Evolutionary conservation across 768 basidiomycete species (phyloP).

Genomic region (Boletus sp.): DNA sequence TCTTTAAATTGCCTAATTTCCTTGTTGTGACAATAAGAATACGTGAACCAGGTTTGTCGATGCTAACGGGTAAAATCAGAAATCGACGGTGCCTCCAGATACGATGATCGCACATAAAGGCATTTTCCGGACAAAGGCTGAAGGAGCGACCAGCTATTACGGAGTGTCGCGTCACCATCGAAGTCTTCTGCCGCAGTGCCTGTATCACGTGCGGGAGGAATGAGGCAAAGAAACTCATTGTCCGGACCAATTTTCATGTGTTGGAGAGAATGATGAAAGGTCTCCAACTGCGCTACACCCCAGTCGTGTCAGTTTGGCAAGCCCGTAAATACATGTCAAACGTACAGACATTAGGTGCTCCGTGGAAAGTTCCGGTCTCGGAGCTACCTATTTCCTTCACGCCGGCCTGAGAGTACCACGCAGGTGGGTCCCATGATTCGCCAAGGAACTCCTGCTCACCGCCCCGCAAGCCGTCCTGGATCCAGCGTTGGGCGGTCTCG

Average conservation of each 20-base stretch:
- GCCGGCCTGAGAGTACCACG: slow-evolving; percentile 36
- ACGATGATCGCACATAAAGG: slow-evolving; percentile 68
- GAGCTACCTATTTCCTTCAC: slow-evolving; percentile 62
- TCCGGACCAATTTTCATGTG: slow-evolving; percentile 70
- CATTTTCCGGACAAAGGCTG: slow-evolving; percentile 77
- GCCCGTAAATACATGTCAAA: slow-evolving; percentile 23
- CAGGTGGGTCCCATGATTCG: slow-evolving; percentile 48
- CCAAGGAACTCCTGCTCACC: slow-evolving; percentile 77
- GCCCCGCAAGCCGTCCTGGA: slow-evolving; percentile 64
- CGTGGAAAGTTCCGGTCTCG: slow-evolving; percentile 34
- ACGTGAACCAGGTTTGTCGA: slow-evolving; percentile 94
- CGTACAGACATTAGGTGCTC: slow-evolving; percentile 35
- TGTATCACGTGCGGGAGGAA: slow-evolving; percentile 58
- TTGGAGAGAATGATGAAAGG: slow-evolving; percentile 55
- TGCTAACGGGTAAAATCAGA: slow-evolving; percentile 49
- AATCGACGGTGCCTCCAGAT: slow-evolving; percentile 24
- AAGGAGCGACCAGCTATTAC: slow-evolving; percentile 78
- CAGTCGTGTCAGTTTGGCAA: slow-evolving; percentile 12
- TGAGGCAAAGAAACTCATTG: slow-evolving; percentile 73
- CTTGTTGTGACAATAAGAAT: slow-evolving; percentile 92
- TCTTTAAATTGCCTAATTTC: slow-evolving; percentile 97
- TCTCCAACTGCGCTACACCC: slow-evolving; percentile 20
- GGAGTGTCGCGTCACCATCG: slow-evolving; percentile 60
- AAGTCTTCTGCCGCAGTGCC: slow-evolving; percentile 48
- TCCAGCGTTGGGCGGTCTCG: slow-evolving; percentile 73